These are phyloP conservation scores for Rhodotorula paludigena DNA, from an alignment of 768 basidiomycete genomes.

Conservation along the genomic window DNA sequence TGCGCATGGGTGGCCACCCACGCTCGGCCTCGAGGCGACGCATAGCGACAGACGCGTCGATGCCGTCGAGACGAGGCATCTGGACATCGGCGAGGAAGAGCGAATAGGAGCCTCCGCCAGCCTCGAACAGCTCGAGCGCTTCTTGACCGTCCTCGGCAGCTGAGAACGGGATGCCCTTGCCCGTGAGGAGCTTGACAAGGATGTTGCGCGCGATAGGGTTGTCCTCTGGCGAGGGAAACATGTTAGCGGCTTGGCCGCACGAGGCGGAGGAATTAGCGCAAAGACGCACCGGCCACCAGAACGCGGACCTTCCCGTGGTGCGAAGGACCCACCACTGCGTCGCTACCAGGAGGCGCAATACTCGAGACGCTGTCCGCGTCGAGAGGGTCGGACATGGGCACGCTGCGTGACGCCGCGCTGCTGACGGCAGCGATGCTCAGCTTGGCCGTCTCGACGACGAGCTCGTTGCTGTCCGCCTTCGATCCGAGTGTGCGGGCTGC, in stretches of 20 bases:
- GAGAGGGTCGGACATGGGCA: not conserved
- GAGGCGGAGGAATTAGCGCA: not conserved
- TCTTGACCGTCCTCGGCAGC: constrained; percentile 27
- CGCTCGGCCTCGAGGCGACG: constrained; percentile 15
- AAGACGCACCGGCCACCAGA: constrained; percentile 7
- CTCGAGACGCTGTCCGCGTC: too few species aligned
- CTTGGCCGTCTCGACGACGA: constrained; percentile 26
- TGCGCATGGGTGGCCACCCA: not conserved
- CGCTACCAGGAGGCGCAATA: too few species aligned
- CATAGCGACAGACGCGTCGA: constrained; percentile 11
- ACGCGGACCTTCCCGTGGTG: constrained; percentile 6
- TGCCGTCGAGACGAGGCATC: constrained; percentile 29
- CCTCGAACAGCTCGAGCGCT: constrained; percentile 18
- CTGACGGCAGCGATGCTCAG: not conserved
- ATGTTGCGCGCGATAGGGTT: constrained; percentile 28
- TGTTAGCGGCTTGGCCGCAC: not conserved
- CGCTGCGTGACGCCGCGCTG: not conserved
- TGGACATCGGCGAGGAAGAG: constrained; percentile 18
- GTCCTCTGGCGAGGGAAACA: constrained; percentile 3
- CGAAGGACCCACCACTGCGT: too few species aligned
- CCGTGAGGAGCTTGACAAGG: constrained; percentile 26
- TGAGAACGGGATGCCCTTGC: constrained; percentile 19
- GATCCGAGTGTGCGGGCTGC: too few species aligned
- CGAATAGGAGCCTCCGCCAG: not conserved
- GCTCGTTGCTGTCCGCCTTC: not conserved